phyloP scores from a whole-genome alignment of 2,329 filamentous ascomycete species.

The Pseudogymnoascus sp. region DNA sequence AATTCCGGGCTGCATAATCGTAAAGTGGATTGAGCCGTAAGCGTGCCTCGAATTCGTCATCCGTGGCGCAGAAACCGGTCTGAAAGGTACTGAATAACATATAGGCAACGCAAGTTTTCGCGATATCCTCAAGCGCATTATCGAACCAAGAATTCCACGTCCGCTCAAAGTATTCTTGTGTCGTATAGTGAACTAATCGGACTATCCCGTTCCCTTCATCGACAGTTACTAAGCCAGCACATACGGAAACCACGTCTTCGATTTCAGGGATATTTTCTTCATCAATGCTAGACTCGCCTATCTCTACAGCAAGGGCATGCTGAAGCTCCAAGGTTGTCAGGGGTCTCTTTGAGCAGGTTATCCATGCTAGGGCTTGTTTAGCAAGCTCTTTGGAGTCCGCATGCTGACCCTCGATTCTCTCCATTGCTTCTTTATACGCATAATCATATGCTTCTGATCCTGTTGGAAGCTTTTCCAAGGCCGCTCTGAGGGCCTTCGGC shows the following conservation, averaged over 20 bases:
- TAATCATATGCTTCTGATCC: constrained; percentile 29
- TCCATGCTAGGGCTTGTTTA: constrained; percentile 33
- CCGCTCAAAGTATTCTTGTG: constrained; percentile 36
- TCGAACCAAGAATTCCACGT: constrained; percentile 28
- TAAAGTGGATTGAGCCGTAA: constrained; percentile 19
- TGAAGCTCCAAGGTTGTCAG: constrained; percentile 32
- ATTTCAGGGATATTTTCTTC: constrained; percentile 30
- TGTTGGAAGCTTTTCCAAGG: constrained; percentile 28
- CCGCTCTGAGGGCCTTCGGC: constrained; percentile 27
- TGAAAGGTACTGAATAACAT: constrained; percentile 29
- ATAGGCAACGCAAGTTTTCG: constrained; percentile 30
- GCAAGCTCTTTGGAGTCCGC: constrained; percentile 31
- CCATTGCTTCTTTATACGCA: constrained; percentile 36
- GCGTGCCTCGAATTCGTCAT: constrained; percentile 15
- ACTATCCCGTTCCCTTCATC: constrained; percentile 33
- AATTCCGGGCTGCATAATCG: constrained; percentile 22
- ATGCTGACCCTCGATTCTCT: constrained; percentile 35
- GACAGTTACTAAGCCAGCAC: constrained; percentile 35
- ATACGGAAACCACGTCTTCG: constrained; percentile 22
- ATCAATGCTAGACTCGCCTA: constrained; percentile 25
- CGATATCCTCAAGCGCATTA: constrained; percentile 25
- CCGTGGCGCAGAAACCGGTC: constrained; percentile 13
- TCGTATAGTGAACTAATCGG: constrained; percentile 38
- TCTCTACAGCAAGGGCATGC: constrained; percentile 34
- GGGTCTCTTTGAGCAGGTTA: constrained; percentile 31